Evolutionary conservation across 805 yeast genomes (phyloP).

Genomic region (Candida alai): DNA sequence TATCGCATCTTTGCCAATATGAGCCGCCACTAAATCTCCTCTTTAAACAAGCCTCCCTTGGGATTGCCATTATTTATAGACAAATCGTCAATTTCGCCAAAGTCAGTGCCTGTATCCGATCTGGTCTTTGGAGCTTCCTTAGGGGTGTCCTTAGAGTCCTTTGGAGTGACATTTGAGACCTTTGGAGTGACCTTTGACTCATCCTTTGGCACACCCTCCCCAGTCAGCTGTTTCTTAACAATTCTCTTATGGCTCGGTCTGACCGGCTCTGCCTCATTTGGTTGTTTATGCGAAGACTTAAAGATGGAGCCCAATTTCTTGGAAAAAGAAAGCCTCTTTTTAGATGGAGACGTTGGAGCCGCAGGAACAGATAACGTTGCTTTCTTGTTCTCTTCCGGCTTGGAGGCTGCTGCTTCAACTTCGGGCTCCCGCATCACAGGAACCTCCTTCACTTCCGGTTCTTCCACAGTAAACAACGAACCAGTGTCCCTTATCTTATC

Average conservation of each 20-base stretch:
- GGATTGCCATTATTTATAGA: conserved; percentile 24
- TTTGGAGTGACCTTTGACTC: neutral
- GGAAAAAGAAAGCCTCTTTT: conserved; percentile 12
- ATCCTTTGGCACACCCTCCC: neutral
- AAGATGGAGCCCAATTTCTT: conserved; percentile 17
- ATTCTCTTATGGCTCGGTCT: conserved; percentile 4
- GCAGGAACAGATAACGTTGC: conserved; percentile 8
- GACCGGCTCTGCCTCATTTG: conserved; percentile 4
- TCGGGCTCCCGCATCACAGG: conserved; percentile 12
- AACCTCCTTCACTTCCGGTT: conserved; percentile 14
- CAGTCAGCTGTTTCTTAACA: conserved; percentile 1
- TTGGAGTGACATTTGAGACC: neutral
- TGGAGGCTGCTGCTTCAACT: conserved; percentile 11
- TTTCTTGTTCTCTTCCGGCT: conserved; percentile 7
- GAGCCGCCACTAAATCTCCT: conserved; percentile 39
- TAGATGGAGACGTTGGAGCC: conserved; percentile 11
- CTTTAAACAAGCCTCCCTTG: conserved; percentile 39
- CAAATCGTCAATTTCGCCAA: conserved; percentile 25
- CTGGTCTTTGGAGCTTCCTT: too few species aligned
- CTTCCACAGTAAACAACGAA: conserved; percentile 35
- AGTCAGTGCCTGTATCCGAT: conserved; percentile 6
- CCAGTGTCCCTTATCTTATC: conserved; percentile 34
- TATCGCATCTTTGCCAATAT: too few species aligned
- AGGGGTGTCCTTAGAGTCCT: conserved; percentile 3
- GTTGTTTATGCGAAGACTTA: conserved; percentile 7